phyloP scores from a whole-genome alignment of 208 protist genomes.

The Leishmania martiniquensis region DNA sequence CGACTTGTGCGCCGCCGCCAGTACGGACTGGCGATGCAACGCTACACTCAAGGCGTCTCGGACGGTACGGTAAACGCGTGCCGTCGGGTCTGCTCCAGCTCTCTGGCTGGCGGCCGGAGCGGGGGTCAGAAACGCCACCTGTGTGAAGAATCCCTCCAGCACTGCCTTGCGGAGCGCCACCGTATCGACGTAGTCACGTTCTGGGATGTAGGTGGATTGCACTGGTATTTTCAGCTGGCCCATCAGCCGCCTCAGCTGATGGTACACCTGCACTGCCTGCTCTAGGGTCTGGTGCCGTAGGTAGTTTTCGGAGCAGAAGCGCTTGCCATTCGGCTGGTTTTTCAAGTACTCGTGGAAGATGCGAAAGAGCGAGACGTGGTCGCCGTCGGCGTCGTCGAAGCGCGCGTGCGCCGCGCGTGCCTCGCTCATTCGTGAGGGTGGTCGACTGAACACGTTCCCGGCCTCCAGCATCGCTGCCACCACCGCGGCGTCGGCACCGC shows the following conservation, averaged over 20 bases:
- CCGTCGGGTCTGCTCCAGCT: conserved; percentile 1
- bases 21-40: conserved; percentile 60
- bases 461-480: conserved; percentile 90
- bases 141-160: conserved; percentile 88
- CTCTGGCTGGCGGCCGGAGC: neutral
- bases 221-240: conserved; percentile 46
- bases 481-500: conserved; percentile 78
- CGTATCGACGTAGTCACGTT: conserved; percentile 54
- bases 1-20: conserved; percentile 19
- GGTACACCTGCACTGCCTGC: conserved; percentile 79
- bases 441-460: conserved; percentile 70
- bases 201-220: conserved; percentile 63
- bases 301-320: conserved; percentile 77
- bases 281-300: conserved; percentile 69
- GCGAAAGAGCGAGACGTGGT: conserved; percentile 83
- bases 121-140: conserved; percentile 64
- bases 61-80: conserved; percentile 60
- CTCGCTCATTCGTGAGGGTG: conserved; percentile 37
- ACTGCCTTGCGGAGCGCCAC: conserved; percentile 73
- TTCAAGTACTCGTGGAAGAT: conserved; percentile 79
- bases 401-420: conserved; percentile 43
- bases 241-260: conserved; percentile 72
- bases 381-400: conserved; percentile 67
- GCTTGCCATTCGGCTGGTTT: conserved; percentile 26
- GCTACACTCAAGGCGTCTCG: conserved; percentile 51